Evolutionary conservation across 1,139 yeast species (phyloP).

Genomic region (Saccharomyces hybrid): DNA sequence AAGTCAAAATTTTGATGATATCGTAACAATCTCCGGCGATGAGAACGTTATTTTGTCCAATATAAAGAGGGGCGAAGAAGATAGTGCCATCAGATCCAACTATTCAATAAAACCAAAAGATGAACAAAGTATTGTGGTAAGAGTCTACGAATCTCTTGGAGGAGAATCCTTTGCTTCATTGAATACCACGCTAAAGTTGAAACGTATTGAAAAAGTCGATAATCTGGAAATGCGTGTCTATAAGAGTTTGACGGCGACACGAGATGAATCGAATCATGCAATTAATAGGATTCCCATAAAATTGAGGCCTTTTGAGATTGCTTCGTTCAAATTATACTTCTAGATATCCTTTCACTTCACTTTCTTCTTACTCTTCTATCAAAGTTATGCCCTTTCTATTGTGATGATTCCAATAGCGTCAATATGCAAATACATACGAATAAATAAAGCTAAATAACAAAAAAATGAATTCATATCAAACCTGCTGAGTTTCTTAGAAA

Average conservation of each 20-base stretch:
- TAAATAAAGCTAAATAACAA: not conserved
- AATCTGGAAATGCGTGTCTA: slow-evolving; percentile 53
- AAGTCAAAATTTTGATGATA: slow-evolving; percentile 64
- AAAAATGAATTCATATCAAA: not conserved
- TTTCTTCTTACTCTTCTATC: not conserved
- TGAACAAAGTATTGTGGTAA: slow-evolving; percentile 52
- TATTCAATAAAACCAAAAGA: slow-evolving; percentile 22
- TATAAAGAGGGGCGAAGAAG: slow-evolving; percentile 84
- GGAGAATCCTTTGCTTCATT: slow-evolving; percentile 56
- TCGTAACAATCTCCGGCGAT: slow-evolving; percentile 58
- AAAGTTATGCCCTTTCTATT: slow-evolving; percentile 3
- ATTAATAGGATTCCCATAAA: slow-evolving; percentile 38
- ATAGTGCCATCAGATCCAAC: slow-evolving; percentile 41
- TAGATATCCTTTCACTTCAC: not conserved
- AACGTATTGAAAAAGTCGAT: slow-evolving; percentile 51
- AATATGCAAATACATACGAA: not conserved
- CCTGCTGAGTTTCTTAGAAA: not conserved
- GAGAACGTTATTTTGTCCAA: slow-evolving; percentile 61
- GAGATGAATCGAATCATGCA: slow-evolving; percentile 25
- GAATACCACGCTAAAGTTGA: slow-evolving; percentile 37
- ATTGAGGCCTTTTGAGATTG: slow-evolving; percentile 72
- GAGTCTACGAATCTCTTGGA: slow-evolving; percentile 83
- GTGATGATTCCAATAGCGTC: not conserved
- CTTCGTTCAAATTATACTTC: slow-evolving; percentile 49
- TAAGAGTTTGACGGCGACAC: slow-evolving; percentile 32